Evolutionary conservation across 2,329 filamentous ascomycete species (phyloP).

Genomic region (Coleophoma cylindrospora): DNA sequence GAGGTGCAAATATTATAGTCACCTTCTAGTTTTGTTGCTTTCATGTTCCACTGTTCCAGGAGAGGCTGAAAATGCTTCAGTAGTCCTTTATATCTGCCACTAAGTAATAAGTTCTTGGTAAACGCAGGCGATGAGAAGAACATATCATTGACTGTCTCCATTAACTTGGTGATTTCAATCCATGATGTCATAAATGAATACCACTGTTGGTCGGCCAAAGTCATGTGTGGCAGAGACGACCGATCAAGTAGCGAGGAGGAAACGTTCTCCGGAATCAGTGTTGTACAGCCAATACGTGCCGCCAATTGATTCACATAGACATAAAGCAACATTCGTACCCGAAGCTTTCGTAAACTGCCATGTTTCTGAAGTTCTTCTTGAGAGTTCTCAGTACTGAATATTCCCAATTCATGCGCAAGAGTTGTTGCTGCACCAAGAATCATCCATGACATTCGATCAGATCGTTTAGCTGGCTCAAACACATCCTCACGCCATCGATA

Average conservation of each 20-base stretch:
- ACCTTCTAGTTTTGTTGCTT: constrained; percentile 17
- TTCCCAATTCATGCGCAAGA: constrained; percentile 44
- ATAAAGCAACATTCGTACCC: constrained; percentile 33
- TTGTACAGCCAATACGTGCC: constrained; percentile 44
- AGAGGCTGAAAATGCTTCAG: constrained; percentile 39
- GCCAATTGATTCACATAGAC: constrained; percentile 47
- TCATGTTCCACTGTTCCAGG: constrained; percentile 32
- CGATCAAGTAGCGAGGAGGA: constrained; percentile 33
- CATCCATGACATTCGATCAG: constrained; percentile 57
- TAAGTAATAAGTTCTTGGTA: constrained; percentile 34
- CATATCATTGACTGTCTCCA: constrained; percentile 46
- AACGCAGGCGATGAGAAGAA: constrained; percentile 40
- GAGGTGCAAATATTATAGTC: no score
- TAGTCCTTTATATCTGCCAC: constrained; percentile 43
- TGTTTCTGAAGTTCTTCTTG: constrained; percentile 17
- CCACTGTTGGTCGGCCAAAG: constrained; percentile 37
- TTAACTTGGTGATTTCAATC: constrained; percentile 41
- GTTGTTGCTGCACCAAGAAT: constrained; percentile 47
- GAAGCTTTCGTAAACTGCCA: constrained; percentile 25
- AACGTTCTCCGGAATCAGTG: constrained; percentile 41
- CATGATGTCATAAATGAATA: constrained; percentile 46
- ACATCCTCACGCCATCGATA: constrained; percentile 33
- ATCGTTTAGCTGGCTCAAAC: constrained; percentile 46
- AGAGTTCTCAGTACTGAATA: constrained; percentile 38
- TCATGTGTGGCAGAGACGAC: constrained; percentile 19